Evolutionary conservation across 169 alveolate species (phyloP), one percentile per base, ranked within the genome.

Genomic region (Plasmodium sp.): DNA sequence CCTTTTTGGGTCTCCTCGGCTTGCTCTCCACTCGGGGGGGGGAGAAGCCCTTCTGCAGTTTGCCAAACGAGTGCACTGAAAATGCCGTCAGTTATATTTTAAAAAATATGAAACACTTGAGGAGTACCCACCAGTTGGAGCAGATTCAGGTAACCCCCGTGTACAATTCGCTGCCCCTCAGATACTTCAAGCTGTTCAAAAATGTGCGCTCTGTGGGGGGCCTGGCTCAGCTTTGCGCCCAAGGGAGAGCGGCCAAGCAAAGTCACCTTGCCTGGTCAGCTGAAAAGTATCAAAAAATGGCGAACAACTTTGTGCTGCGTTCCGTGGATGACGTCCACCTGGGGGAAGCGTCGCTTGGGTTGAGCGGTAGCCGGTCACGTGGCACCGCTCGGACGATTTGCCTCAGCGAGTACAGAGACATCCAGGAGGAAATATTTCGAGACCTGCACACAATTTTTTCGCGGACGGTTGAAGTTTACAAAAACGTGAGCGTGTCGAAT

Each of bases 401-500:
- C 27, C 12, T 75, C n/a, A 2, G 6, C 39, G 83, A 80, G 41
- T 80, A 67, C 82, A 80, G 88, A 62, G 79, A 90, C 80, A 0
- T 90, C 14, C 18, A 45, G 31, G 91, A 90, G 67, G 94, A 90
- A 71, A 56, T 90, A 80, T 79, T 79, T 74, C 56, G 80, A 58
- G 94, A 90, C 18, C 36, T 90, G 16, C 71, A 80, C 45, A 27
- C 71, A 79, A 90, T 90, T 18, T 90, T 62, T 80, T 31, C 56
- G n/a, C 43, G 34, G 48, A 90, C 81, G 43, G 36, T 90, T 12
- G 91, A 90, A 80, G 31, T 79, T 36, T 90, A 90, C 18, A 80
- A 90, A 90, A 51, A 90, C n/a, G 54, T 90, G 51, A 79, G 79
- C 54, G 82, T 90, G 48, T 90, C 81, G 14, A 90, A 90, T 90